These are phyloP conservation scores for Amanita pallidorosea DNA, from an alignment of 768 basidiomycete genomes.

Conservation along the genomic window DNA sequence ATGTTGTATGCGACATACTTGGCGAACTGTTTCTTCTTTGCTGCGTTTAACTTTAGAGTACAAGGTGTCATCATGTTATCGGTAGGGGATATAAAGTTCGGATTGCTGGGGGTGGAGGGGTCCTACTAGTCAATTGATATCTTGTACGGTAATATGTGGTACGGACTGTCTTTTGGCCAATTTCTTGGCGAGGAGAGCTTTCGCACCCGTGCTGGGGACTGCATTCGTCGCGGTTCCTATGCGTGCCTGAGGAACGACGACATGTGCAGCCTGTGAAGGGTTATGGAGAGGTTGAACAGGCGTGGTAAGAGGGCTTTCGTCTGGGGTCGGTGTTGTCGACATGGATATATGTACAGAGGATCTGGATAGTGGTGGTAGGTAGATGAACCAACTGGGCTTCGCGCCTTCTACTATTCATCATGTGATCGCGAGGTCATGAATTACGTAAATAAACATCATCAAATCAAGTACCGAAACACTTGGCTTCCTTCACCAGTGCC, in stretches of 20 bases:
- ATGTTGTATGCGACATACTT: constrained; percentile 47
- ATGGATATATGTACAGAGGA: constrained; percentile 14
- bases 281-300: constrained; percentile 81
- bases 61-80: constrained; percentile 92
- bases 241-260: constrained; percentile 72
- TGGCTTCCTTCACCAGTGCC: neutral
- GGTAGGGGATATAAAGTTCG: constrained; percentile 84
- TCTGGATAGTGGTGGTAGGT: constrained; percentile 2
- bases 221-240: constrained; percentile 55
- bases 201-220: constrained; percentile 72
- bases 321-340: constrained; percentile 54
- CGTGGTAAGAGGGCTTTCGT: constrained; percentile 49
- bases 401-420: too few species aligned
- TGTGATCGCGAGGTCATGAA: neutral
- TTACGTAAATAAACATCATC: neutral
- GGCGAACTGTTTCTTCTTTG: constrained; percentile 87
- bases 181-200: constrained; percentile 88
- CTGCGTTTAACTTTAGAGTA: constrained; percentile 83
- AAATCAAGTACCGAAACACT: neutral
- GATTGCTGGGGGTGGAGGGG: constrained; percentile 58
- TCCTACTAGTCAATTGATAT: neutral
- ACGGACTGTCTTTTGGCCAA: constrained; percentile 83
- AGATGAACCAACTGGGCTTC: too few species aligned
- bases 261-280: constrained; percentile 67
- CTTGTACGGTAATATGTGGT: constrained; percentile 3